Conservation (phyloP, 345 rosid species). For the Salix brachista region DNA sequence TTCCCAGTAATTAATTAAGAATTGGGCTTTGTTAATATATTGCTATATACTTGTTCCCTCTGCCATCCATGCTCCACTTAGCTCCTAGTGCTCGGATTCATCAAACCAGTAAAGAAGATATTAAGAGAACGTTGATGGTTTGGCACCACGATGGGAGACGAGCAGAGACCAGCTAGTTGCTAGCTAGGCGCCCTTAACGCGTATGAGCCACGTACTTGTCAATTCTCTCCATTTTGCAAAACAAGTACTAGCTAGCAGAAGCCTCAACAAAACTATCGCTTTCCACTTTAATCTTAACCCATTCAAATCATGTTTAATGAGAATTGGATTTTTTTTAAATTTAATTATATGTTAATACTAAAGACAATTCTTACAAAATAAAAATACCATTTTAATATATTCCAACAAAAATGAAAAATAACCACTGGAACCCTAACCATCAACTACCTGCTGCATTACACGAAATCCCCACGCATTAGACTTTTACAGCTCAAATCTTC, state of each 20-base stretch:
- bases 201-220: slow-evolving; percentile 11
- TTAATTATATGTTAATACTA: no score
- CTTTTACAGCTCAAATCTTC: background rate
- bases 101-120: background rate
- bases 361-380: no score
- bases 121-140: background rate
- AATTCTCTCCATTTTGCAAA: background rate
- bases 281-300: background rate
- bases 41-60: background rate
- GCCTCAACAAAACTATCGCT: background rate
- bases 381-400: no score
- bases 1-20: background rate
- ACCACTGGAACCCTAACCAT: background rate
- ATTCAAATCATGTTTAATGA: no score
- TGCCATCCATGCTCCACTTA: background rate
- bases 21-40: background rate
- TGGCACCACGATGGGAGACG: background rate
- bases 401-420: no score
- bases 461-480: slow-evolving; percentile 55
- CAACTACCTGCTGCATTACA: background rate
- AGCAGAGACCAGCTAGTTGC: slow-evolving; percentile 23
- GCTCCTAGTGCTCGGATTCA: background rate
- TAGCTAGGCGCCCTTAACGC: slow-evolving; percentile 2
- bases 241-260: background rate
- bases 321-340: no score